Conservation (phyloP, 768 basidiomycete species). For the Coprinopsis cinerea region DNA sequence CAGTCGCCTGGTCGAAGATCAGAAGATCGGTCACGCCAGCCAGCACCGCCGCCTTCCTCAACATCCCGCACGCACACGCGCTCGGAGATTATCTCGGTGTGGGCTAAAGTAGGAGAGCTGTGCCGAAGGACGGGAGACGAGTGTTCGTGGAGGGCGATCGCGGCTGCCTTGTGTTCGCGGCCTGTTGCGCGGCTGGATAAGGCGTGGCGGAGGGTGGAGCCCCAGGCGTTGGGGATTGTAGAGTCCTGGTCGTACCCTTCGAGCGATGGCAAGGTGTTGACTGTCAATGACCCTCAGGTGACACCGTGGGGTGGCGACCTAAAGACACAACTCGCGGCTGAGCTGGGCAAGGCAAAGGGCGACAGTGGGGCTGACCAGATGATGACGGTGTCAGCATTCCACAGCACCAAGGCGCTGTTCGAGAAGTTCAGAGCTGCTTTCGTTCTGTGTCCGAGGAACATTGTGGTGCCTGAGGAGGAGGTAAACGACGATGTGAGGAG, state of each 20-base stretch:
- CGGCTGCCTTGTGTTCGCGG: slow-evolving; percentile 62
- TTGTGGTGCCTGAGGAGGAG: slow-evolving; percentile 30
- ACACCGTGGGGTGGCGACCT: slow-evolving; percentile 71
- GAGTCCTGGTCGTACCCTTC: slow-evolving; percentile 58
- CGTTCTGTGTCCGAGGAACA: slow-evolving; percentile 43
- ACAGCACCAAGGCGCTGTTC: slow-evolving; percentile 40
- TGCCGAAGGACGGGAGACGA: slow-evolving; percentile 72
- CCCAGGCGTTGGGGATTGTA: slow-evolving; percentile 47
- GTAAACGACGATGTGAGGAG: slow-evolving; percentile 40
- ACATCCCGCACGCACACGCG: slow-evolving; percentile 63
- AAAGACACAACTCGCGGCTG: slow-evolving; percentile 28
- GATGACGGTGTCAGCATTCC: slow-evolving; percentile 37
- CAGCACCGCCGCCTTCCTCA: slow-evolving; percentile 14
- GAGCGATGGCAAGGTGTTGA: slow-evolving; percentile 23
- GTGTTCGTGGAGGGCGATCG: slow-evolving; percentile 73
- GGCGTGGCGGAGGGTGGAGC: slow-evolving; percentile 73
- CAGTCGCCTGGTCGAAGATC: slow-evolving; percentile 27
- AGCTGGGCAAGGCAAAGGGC: slow-evolving; percentile 39
- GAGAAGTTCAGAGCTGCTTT: slow-evolving; percentile 46
- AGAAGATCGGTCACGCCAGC: slow-evolving; percentile 22
- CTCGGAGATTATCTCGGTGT: slow-evolving; percentile 65
- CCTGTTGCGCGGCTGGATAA: slow-evolving; percentile 75
- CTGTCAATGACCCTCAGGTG: slow-evolving; percentile 38
- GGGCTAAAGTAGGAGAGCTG: slow-evolving; percentile 70
- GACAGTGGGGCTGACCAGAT: slow-evolving; percentile 35